Evolutionary conservation across 176 grass and related monocot species (phyloP).

Genomic region (Chloris gayana): DNA sequence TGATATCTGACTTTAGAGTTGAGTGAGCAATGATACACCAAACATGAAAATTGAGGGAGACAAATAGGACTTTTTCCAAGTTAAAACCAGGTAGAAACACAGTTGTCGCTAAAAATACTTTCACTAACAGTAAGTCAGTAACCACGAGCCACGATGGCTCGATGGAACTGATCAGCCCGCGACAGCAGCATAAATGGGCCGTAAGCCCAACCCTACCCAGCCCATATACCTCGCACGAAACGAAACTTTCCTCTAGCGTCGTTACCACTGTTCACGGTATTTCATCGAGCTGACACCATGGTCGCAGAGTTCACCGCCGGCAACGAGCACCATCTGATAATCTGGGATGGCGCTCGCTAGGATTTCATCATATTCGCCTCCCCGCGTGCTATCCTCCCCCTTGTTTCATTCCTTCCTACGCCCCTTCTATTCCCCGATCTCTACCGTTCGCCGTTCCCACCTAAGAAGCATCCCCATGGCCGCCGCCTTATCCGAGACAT

Average conservation of each 20-base stretch:
- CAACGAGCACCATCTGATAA: neutral
- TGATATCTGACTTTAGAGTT: no score
- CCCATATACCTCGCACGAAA: neutral
- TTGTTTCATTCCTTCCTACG: slow-evolving; percentile 39
- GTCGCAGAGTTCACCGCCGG: neutral
- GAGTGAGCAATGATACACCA: no score
- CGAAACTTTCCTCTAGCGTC: neutral
- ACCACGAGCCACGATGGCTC: no score
- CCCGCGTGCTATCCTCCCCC: neutral
- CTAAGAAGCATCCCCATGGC: slow-evolving; percentile 19
- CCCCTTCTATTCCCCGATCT: slow-evolving; percentile 26
- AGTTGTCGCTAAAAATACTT: no score
- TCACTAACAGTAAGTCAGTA: no score
- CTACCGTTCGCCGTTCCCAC: neutral
- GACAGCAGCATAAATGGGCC: neutral
- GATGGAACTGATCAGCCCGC: no score
- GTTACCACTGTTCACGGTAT: neutral
- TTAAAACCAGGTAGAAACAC: no score
- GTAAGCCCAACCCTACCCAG: neutral
- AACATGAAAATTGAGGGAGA: no score
- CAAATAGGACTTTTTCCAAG: no score
- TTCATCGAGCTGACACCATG: neutral
- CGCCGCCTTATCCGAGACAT: slow-evolving; percentile 19
- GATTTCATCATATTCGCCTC: slow-evolving; percentile 33
- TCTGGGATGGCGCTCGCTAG: slow-evolving; percentile 51